Evolutionary conservation across 257 asterid species (phyloP), one percentile per base, ranked within the genome.

Genomic region (Haberlea rhodopensis): DNA sequence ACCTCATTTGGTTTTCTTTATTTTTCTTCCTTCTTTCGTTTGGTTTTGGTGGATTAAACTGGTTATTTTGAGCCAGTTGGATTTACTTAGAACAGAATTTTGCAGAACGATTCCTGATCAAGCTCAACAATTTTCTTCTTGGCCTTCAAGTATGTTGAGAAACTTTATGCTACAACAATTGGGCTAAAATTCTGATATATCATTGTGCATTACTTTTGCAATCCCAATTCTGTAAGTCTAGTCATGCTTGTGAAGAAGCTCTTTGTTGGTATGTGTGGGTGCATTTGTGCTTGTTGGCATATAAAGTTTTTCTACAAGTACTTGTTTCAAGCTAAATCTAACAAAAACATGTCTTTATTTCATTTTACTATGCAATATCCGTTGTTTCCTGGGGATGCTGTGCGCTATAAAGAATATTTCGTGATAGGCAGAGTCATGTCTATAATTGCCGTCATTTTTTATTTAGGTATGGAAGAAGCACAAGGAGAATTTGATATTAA

Each of bases 401-500:
- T 63, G 5, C 24, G 22, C 16, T 2, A 7, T 58, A 20, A 16
- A 27, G 26, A 49, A 9, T 63, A 32, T 34, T 21, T 40, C 8
- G 55, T 22, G 7, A 29, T 18, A 18, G 63, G 51, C 46, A 56
- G 68, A 40, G 34, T 22, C 29, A 53, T 34, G 40, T 58, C 59
- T 57, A 61, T 58, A 37, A 48, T 22, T 18, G 34, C 16, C 43
- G 32, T 64, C 22, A 18, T 71, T 6, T 32, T 29, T 69, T 31
- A 21, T 72, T 56, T 62, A 91, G 96, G 96, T 91, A 13, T 92
- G 97, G 96, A 81, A 70, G 57, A 84, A 90, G 77, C 92, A 92
- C 59, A 86, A 78, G 79, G 99, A 87, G 6, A 92, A 92, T 65
- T 62, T 92, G 61, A 89, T 92, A 78, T 60, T 85, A 71, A 87